These are phyloP conservation scores for Ephemerocybe angulata DNA, from an alignment of 768 basidiomycete genomes.

Conservation along the genomic window DNA sequence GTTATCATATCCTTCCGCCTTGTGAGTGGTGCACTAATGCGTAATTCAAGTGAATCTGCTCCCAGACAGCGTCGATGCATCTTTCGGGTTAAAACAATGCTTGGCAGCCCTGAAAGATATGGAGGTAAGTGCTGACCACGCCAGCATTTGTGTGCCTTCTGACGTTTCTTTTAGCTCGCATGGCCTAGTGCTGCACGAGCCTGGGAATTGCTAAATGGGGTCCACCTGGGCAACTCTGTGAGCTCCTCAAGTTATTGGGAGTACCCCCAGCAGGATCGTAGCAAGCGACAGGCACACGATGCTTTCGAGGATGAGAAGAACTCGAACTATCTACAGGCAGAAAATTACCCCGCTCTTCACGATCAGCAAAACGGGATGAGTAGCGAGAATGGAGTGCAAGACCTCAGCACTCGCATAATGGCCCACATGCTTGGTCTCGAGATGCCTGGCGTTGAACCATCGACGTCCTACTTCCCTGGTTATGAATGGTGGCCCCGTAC, in stretches of 20 bases:
- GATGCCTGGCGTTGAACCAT: conserved; percentile 60
- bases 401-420: conserved; percentile 62
- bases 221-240: conserved; percentile 44
- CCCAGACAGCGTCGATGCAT: conserved; percentile 69
- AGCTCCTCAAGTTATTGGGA: conserved; percentile 22
- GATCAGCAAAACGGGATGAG: conserved; percentile 20
- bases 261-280: conserved; percentile 35
- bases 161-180: conserved; percentile 40
- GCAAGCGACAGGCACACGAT: conserved; percentile 58
- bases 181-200: conserved; percentile 72
- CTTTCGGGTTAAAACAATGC: conserved; percentile 60
- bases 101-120: conserved; percentile 63
- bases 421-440: conserved; percentile 70
- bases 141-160: background rate
- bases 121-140: conserved; percentile 43
- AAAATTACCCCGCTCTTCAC: conserved; percentile 18
- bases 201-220: conserved; percentile 65
- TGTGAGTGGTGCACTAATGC: conserved; percentile 13
- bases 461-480: conserved; percentile 51
- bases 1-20: conserved; percentile 17
- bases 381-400: conserved; percentile 50
- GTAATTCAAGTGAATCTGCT: conserved; percentile 56
- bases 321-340: conserved; percentile 42
- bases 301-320: conserved; percentile 58
- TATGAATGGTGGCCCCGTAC: conserved; percentile 67